Evolutionary conservation across 1,139 yeast species (phyloP).

Genomic region (Yamadazyma atmosphaerica): DNA sequence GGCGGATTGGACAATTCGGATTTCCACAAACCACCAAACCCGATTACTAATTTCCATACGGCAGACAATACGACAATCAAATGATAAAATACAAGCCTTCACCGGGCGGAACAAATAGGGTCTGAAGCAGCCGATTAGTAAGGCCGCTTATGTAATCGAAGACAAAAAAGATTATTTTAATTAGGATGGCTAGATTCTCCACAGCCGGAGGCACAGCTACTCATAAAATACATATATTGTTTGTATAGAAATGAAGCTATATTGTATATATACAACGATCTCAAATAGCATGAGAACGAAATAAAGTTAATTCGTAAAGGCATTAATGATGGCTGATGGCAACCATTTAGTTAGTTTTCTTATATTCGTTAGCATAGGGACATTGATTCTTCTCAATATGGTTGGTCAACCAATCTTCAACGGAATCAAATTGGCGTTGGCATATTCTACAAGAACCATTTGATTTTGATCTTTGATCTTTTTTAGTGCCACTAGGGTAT

Average conservation of each 20-base stretch:
- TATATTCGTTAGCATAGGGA: constrained; percentile 27
- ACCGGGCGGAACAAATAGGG: no score
- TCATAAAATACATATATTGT: not conserved
- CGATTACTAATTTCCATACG: no score
- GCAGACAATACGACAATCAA: no score
- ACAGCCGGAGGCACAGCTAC: no score
- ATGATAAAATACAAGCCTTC: no score
- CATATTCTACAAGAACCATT: constrained; percentile 80
- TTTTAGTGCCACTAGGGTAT: constrained; percentile 85
- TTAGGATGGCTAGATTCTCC: no score
- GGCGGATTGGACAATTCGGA: no score
- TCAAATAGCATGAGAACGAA: not conserved
- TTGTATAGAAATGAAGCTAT: not conserved
- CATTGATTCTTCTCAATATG: constrained; percentile 69
- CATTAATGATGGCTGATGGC: not conserved
- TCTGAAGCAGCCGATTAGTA: no score
- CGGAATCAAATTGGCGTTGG: constrained; percentile 60
- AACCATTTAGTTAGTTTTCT: constrained; percentile 10
- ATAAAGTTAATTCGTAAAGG: not conserved
- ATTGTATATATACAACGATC: no score
- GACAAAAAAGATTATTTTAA: no score
- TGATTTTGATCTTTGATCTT: constrained; percentile 68
- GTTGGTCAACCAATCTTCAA: constrained; percentile 73
- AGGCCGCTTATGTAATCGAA: no score
- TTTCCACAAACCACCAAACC: no score